A percentile compares a stretch with the other conserved stretches of the same genome.
Evolutionary conservation across 2,329 filamentous ascomycete species (phyloP).

Genomic region (Zymoseptoria passerinii): DNA sequence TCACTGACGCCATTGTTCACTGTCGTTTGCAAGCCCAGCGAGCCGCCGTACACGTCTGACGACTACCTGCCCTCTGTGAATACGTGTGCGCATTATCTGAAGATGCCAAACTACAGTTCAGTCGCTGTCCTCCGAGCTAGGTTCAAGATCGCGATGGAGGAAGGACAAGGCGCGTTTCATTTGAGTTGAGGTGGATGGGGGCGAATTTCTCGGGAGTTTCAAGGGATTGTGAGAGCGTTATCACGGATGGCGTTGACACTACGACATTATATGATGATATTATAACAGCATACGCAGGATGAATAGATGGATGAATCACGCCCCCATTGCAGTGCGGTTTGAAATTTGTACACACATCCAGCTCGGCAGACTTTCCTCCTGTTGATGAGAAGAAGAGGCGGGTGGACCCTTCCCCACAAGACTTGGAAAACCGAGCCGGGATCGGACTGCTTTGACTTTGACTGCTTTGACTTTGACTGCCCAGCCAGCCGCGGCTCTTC

Average conservation of each 20-base stretch:
- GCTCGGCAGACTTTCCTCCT: background rate
- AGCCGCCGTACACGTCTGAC: conserved; percentile 84
- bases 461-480: no score
- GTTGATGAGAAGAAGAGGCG: background rate
- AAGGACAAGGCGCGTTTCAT: conserved; percentile 97
- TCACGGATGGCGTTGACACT: background rate
- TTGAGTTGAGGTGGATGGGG: conserved; percentile 37
- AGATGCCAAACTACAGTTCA: conserved; percentile 86
- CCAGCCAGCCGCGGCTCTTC: background rate
- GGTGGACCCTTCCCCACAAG: background rate
- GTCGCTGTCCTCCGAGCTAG: conserved; percentile 69
- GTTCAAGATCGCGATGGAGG: conserved; percentile 76
- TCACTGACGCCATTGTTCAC: conserved; percentile 97
- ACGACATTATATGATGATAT: background rate
- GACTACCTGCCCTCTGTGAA: conserved; percentile 99
- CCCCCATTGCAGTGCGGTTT: background rate
- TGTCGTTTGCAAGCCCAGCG: conserved; percentile 97
- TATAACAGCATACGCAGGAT: background rate
- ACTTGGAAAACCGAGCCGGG: background rate
- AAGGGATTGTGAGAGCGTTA: background rate
- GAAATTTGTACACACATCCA: background rate
- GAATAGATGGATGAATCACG: background rate
- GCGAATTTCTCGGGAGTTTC: background rate
- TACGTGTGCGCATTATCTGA: conserved; percentile 99
- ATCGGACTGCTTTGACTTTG: background rate